Conservation (phyloP, 192 early-diverging fungal species). For the Gonapodya prolifera region DNA sequence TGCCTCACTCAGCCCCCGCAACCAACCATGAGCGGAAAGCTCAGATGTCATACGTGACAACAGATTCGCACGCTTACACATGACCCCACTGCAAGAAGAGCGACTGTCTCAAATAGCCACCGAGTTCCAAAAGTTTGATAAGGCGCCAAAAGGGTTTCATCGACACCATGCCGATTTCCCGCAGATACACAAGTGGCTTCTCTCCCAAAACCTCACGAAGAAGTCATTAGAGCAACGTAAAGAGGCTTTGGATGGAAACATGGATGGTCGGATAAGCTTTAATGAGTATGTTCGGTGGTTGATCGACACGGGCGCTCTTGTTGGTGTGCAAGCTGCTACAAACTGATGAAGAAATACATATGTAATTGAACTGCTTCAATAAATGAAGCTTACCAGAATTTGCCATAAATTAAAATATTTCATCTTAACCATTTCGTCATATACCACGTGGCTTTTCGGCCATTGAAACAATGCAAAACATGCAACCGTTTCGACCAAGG, state of each 20-base stretch:
- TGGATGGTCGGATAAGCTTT: background rate
- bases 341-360: no score
- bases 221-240: background rate
- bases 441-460: no score
- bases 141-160: background rate
- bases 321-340: background rate
- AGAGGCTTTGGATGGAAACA: background rate
- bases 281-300: background rate
- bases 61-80: background rate
- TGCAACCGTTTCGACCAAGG: no score
- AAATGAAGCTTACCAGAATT: no score
- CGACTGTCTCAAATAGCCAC: background rate
- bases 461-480: no score
- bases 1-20: no score
- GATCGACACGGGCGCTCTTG: background rate
- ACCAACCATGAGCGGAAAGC: no score
- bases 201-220: background rate
- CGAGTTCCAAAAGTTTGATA: background rate
- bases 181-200: background rate
- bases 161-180: background rate
- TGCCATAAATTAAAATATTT: no score
- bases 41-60: no score
- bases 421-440: no score
- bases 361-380: no score
- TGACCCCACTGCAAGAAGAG: background rate